Conservation (phyloP, 306 rosid species). For the Lupinus albus region DNA sequence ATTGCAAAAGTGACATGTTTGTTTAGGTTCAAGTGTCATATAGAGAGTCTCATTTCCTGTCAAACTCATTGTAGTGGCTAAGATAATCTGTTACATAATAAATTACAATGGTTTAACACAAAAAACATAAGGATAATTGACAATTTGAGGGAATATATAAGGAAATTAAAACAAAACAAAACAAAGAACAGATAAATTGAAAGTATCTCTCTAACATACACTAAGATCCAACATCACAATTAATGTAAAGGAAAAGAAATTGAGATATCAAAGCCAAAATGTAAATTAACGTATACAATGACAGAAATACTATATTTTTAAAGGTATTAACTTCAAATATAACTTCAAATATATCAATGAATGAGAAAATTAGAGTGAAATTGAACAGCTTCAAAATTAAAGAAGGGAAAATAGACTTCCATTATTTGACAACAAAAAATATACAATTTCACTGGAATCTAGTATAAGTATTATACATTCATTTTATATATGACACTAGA, state of each 20-base stretch:
- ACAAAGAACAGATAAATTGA: background rate
- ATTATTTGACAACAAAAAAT: too few species aligned
- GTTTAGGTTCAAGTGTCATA: conserved; percentile 28
- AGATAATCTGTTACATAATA: conserved; percentile 22
- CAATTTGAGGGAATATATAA: background rate
- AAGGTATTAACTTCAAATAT: too few species aligned
- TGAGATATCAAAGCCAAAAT: background rate
- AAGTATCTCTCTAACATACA: background rate
- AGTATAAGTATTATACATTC: too few species aligned
- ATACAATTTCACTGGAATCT: too few species aligned
- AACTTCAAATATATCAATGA: too few species aligned
- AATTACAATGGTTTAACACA: conserved; percentile 35
- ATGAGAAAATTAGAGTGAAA: too few species aligned
- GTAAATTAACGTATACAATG: background rate
- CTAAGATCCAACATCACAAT: conserved; percentile 4
- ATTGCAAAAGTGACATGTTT: background rate
- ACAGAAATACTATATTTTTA: too few species aligned
- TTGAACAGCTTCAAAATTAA: background rate
- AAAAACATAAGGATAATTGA: conserved; percentile 2
- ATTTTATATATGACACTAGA: too few species aligned
- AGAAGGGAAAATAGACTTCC: background rate
- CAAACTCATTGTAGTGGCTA: conserved; percentile 25
- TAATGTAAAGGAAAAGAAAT: background rate
- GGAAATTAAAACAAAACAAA: conserved; percentile 7
- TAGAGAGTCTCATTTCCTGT: background rate